A percentile compares a stretch with the other conserved stretches of the same genome.
Evolutionary conservation across 352 stramenopile species (phyloP).

Genomic region (Globisporangium polare): DNA sequence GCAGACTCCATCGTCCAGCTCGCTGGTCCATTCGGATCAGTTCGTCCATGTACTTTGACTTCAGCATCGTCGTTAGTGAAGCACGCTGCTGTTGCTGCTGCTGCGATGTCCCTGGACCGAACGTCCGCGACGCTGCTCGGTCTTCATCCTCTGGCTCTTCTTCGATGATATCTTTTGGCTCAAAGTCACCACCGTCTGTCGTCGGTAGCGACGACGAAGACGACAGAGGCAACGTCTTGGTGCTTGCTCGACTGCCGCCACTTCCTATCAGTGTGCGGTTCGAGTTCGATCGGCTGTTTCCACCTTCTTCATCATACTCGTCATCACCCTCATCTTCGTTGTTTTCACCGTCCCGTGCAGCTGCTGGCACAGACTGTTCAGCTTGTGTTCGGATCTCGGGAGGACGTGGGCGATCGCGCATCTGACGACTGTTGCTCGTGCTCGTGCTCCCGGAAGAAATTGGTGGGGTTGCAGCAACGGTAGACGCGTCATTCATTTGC

Average conservation of each 20-base stretch:
- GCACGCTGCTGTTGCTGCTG: conserved; percentile 19
- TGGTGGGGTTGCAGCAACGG: conserved; percentile 2
- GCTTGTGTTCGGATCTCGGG: conserved; percentile 9
- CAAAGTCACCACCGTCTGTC: conserved; percentile 32
- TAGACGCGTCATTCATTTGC: conserved; percentile 7
- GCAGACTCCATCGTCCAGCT: conserved; percentile 28
- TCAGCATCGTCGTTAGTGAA: conserved; percentile 58
- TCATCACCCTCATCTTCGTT: conserved; percentile 27
- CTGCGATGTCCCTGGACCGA: neutral
- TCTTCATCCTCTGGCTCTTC: conserved; percentile 45
- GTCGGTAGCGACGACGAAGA: conserved; percentile 40
- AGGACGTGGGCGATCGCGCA: conserved; percentile 2
- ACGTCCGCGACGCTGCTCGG: neutral
- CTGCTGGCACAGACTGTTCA: conserved; percentile 1
- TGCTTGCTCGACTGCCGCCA: conserved; percentile 37
- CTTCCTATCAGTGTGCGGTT: conserved; percentile 48
- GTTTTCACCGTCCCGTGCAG: neutral
- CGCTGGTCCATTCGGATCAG: conserved; percentile 42
- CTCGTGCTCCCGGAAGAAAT: conserved; percentile 26
- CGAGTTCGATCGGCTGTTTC: conserved; percentile 28
- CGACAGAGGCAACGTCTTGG: conserved; percentile 48
- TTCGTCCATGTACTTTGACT: conserved; percentile 54
- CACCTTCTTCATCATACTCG: conserved; percentile 8
- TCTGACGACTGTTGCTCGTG: conserved; percentile 13
- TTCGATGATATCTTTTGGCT: conserved; percentile 28